A percentile compares a stretch with the other conserved stretches of the same genome.
phyloP scores from a whole-genome alignment of 371 early-diverging fungal species.

The Mortierella sp. region DNA sequence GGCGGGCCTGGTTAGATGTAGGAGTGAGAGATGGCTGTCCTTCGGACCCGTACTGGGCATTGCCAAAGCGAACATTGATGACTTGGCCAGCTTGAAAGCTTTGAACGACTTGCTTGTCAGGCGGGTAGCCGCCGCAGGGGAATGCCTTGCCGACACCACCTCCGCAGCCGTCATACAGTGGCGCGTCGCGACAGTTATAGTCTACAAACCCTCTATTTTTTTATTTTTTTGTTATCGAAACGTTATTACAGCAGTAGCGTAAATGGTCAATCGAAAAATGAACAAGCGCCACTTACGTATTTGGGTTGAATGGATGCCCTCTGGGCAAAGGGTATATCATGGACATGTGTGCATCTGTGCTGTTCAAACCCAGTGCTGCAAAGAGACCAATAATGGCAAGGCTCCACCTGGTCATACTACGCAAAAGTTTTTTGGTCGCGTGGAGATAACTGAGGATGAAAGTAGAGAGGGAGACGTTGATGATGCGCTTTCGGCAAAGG shows the following conservation, averaged over 20 bases:
- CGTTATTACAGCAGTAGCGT: background rate
- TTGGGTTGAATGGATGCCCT: constrained; percentile 47
- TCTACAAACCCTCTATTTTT: constrained; percentile 24
- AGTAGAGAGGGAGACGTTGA: background rate
- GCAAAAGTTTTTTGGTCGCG: too few relatives aligned
- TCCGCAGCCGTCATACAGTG: constrained; percentile 42
- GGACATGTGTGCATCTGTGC: constrained; percentile 33
- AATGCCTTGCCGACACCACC: constrained; percentile 38
- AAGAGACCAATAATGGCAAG: constrained; percentile 7
- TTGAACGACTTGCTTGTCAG: constrained; percentile 39
- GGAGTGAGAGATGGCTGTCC: constrained; percentile 27
- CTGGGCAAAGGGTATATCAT: constrained; percentile 50
- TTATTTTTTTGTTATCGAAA: too few relatives aligned
- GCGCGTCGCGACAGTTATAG: constrained; percentile 43
- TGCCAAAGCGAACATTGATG: constrained; percentile 45
- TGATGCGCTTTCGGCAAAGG: background rate
- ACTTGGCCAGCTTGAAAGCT: constrained; percentile 38
- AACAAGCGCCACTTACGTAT: constrained; percentile 27
- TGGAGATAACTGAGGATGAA: background rate
- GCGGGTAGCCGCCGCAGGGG: constrained; percentile 50
- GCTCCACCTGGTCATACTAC: constrained; percentile 7
- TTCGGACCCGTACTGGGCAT: constrained; percentile 34
- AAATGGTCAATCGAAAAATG: too few relatives aligned
- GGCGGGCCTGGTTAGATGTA: constrained; percentile 41
- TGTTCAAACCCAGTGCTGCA: background rate